Conservation (phyloP, 805 yeast genomes). For the Candida easanensis region DNA sequence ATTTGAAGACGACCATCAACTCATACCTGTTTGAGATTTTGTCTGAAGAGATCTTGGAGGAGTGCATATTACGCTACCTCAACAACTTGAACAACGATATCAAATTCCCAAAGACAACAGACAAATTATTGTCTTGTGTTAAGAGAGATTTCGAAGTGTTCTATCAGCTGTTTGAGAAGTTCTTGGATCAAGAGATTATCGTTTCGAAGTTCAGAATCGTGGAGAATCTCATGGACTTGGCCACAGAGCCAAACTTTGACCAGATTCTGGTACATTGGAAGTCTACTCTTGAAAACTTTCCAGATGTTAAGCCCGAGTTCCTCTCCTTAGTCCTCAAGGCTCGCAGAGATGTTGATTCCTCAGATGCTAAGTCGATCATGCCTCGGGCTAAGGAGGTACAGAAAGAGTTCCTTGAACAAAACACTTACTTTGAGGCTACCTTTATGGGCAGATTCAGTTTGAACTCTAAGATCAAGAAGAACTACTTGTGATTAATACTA, state of each 20-base stretch:
- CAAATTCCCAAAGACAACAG: constrained; percentile 39
- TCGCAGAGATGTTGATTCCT: constrained; percentile 34
- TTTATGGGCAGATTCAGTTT: constrained; percentile 19
- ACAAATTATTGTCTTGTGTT: constrained; percentile 47
- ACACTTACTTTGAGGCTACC: constrained; percentile 8
- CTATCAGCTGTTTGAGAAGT: constrained; percentile 49
- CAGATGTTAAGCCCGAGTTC: constrained; percentile 75
- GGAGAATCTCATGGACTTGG: constrained; percentile 59
- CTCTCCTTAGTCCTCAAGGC: constrained; percentile 58
- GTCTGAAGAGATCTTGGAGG: constrained; percentile 52
- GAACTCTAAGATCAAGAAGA: constrained; percentile 14
- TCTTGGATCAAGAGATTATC: constrained; percentile 38
- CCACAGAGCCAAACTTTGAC: constrained; percentile 43
- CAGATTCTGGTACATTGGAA: constrained; percentile 56
- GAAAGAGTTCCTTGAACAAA: constrained; percentile 9
- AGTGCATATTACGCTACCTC: constrained; percentile 47
- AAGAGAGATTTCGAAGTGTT: constrained; percentile 59
- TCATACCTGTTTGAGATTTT: constrained; percentile 53
- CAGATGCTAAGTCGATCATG: constrained; percentile 13
- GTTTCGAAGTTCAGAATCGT: constrained; percentile 53
- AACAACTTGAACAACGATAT: constrained; percentile 41
- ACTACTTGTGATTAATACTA: constrained; percentile 10
- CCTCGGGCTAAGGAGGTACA: constrained; percentile 14
- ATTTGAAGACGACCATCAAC: constrained; percentile 52
- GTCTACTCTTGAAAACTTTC: constrained; percentile 59